These are phyloP conservation scores for Oryza punctata DNA, from an alignment of 176 grass and related monocot species.

Conservation along the genomic window DNA sequence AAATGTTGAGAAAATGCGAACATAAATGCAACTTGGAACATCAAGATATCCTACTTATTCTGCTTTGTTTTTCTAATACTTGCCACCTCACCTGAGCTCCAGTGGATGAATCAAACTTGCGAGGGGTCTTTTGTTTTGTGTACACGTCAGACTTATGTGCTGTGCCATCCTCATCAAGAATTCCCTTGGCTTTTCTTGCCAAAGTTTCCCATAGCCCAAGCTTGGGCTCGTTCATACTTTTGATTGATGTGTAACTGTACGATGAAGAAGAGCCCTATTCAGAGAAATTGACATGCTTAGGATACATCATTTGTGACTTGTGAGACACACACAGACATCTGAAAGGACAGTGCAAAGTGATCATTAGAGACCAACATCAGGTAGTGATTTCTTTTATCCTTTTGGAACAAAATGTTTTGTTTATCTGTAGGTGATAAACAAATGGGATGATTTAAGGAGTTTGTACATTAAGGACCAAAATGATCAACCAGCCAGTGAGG, in stretches of 20 bases:
- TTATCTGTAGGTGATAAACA: too few relatives aligned
- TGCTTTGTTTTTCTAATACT: not conserved
- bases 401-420: too few relatives aligned
- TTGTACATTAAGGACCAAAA: not conserved
- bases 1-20: not conserved
- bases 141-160: conserved; percentile 56
- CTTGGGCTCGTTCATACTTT: conserved; percentile 70
- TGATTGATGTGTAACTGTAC: conserved; percentile 73
- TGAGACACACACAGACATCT: not conserved
- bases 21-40: not conserved
- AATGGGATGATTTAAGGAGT: not conserved
- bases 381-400: too few relatives aligned
- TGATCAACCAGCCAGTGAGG: too few relatives aligned
- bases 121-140: conserved; percentile 25
- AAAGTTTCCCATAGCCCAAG: conserved; percentile 66
- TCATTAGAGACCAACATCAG: not conserved
- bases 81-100: conserved; percentile 43
- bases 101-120: conserved; percentile 26
- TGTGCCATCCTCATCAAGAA: conserved; percentile 65
- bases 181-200: conserved; percentile 74
- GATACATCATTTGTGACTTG: not conserved
- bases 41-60: not conserved
- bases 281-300: not conserved
- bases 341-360: not conserved
- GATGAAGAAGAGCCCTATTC: conserved; percentile 51